Evolutionary conservation across 108 stramenopile species (phyloP), one percentile per base, ranked within the genome.

Genomic region (Skeletonema menzelii): DNA sequence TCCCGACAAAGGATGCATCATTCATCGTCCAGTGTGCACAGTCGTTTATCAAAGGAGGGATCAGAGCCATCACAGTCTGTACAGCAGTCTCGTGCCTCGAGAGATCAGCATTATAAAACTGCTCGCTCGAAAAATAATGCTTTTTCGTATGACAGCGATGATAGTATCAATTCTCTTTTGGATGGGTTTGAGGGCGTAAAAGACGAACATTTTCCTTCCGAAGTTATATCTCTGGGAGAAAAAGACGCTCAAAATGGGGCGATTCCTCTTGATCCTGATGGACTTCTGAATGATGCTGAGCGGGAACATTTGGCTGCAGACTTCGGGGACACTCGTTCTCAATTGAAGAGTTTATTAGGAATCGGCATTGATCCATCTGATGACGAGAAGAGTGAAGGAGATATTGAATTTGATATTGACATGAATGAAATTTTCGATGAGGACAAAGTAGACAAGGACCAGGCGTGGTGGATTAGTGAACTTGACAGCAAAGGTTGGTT

Each of bases 391-490:
- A 34, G 61, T 38, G 72, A 26, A 40, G 62, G 20, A 5, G 28
- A 30, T 53, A 46, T 30, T 17, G 63, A 63, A 0, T 10, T 22
- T 53, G 63, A 53, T 26, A 26, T 49, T 38, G 35, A 53, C 38
- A 26, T 56, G 37, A 57, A 56, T 42, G 56, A 61, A 6, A 12
- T 73, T 37, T 34, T 26, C 38, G 15, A 10, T 24, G 28, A 32
- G 4, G 34, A 55, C 35, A 8, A 30, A 17, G 38, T 31, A 44
- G 70, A 65, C 59, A 31, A 66, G 58, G 63, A 70, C 40, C 35
- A 60, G 40, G 35, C 79, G 5, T 80, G 79, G 79, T 80, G 79
- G 79, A 59, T 76, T 47, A 38, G 76, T 59, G 75, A 80, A 20
- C 32, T 76, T 8, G 64, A 76, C 26, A 58, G 56, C 20, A 75